Evolutionary conservation across 116 monocot genomes (phyloP).

Genomic region (Phalaenopsis hybrid): DNA sequence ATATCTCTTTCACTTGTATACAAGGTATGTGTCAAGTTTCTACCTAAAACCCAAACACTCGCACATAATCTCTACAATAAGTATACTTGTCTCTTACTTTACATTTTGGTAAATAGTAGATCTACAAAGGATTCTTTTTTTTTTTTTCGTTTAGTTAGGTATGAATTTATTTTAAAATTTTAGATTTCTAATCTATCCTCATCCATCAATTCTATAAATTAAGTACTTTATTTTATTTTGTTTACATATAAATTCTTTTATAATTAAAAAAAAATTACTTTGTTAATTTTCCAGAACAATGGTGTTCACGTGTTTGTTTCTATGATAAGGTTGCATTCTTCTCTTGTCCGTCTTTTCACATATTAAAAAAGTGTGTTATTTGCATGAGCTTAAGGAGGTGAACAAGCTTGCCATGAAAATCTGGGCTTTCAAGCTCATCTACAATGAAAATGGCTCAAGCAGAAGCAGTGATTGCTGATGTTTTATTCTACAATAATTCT

Average conservation of each 20-base stretch:
- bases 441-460: neutral
- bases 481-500: neutral
- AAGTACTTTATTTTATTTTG: neutral
- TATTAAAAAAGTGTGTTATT: neutral
- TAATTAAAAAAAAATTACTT: neutral
- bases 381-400: neutral
- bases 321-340: neutral
- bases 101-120: neutral
- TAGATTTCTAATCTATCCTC: too few species aligned
- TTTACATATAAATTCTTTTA: neutral
- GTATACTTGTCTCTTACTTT: neutral
- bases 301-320: neutral
- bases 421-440: neutral
- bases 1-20: constrained; percentile 65
- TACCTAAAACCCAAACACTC: neutral
- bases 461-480: neutral
- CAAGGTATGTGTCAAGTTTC: constrained; percentile 47
- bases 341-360: neutral
- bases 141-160: neutral
- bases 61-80: neutral
- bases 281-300: neutral
- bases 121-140: neutral
- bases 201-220: too few species aligned
- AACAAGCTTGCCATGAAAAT: neutral
- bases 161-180: neutral